phyloP scores from a whole-genome alignment of 1,284 basidiomycete species.

The Lentinula novae-zelandiae region DNA sequence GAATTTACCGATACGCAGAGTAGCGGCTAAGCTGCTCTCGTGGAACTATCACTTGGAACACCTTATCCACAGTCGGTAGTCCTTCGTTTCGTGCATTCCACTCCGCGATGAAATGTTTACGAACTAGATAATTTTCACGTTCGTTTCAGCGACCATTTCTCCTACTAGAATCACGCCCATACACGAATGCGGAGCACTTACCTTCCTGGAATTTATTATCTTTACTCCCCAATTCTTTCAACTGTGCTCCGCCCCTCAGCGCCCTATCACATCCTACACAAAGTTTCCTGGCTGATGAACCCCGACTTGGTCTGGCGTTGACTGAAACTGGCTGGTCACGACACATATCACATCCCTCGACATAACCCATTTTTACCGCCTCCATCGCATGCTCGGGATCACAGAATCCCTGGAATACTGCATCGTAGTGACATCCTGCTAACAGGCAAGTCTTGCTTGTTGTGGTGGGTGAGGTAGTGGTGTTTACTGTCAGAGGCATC shows the following conservation, averaged over 20 bases:
- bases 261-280: constrained; percentile 44
- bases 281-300: constrained; percentile 20
- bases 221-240: constrained; percentile 37
- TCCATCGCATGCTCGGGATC: constrained; percentile 55
- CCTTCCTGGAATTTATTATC: constrained; percentile 37
- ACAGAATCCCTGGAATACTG: constrained; percentile 48
- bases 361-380: constrained; percentile 43
- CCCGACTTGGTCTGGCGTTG: constrained; percentile 24
- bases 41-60: constrained; percentile 45
- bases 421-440: constrained; percentile 45
- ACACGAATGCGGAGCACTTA: constrained; percentile 15
- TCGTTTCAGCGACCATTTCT: not conserved
- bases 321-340: constrained; percentile 33
- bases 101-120: constrained; percentile 41
- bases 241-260: constrained; percentile 29
- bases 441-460: constrained; percentile 37
- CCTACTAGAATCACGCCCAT: not conserved
- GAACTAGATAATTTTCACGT: constrained; percentile 29
- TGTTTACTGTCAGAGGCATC: not conserved
- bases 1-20: constrained; percentile 42
- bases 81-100: constrained; percentile 38
- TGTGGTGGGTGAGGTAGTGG: constrained; percentile 17
- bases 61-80: constrained; percentile 43
- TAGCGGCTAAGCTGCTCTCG: constrained; percentile 37
- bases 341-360: constrained; percentile 45